These are phyloP conservation scores for Jaltomata sinuosa DNA, from an alignment of 257 asterid species.

Conservation along the genomic window DNA sequence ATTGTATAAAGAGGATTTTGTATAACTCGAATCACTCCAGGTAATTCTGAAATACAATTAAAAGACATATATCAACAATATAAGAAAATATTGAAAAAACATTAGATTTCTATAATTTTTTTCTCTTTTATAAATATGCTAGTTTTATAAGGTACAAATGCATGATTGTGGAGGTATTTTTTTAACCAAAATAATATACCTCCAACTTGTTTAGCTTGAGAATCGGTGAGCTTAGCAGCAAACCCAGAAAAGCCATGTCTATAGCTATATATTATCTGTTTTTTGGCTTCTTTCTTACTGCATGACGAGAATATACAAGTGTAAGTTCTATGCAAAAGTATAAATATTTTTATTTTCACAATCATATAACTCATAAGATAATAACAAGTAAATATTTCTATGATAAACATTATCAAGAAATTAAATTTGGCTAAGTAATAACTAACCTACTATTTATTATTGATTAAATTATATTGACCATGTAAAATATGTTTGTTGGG, in stretches of 20 bases:
- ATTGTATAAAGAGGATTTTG: not conserved
- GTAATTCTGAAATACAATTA: not conserved
- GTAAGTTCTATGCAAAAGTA: not conserved
- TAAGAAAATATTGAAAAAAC: not conserved
- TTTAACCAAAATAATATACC: not conserved
- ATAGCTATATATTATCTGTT: conserved; percentile 9
- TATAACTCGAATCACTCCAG: conserved; percentile 4
- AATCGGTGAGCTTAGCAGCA: conserved; percentile 6
- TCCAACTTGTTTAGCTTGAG: conserved; percentile 10
- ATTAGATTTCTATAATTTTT: not conserved
- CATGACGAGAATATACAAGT: not conserved
- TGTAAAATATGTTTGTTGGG: no score
- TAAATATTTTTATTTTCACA: not conserved
- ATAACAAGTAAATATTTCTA: not conserved
- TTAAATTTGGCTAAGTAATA: no score
- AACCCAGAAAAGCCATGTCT: conserved; percentile 21
- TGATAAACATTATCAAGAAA: not conserved
- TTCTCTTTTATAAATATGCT: no score
- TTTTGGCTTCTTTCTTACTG: conserved; percentile 6
- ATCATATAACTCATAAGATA: not conserved
- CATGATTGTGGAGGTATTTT: no score
- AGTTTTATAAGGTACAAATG: no score
- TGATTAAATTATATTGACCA: not conserved
- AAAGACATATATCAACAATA: not conserved
- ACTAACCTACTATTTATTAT: not conserved